Evolutionary conservation across 257 asterid species (phyloP).

Genomic region (Ilex asprella): DNA sequence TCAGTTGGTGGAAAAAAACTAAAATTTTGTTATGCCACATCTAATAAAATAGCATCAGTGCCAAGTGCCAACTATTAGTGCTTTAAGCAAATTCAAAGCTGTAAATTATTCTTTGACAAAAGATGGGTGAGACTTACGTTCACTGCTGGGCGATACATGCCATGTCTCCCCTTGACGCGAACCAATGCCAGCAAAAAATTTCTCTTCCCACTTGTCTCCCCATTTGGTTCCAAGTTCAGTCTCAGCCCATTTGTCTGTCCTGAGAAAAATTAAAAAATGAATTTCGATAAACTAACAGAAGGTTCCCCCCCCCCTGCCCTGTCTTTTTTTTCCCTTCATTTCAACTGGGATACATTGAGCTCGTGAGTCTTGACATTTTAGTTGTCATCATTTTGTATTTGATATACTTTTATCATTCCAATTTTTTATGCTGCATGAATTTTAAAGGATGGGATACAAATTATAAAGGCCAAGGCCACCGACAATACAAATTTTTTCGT

Average conservation of each 20-base stretch:
- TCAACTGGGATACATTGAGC: too few relatives aligned
- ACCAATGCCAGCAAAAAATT: slow-evolving; percentile 86
- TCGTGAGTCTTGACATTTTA: too few relatives aligned
- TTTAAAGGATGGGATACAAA: too few relatives aligned
- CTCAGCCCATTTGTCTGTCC: slow-evolving; percentile 99
- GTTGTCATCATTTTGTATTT: too few relatives aligned
- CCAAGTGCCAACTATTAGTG: too few relatives aligned
- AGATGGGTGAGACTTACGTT: slow-evolving; percentile 42
- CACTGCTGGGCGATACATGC: slow-evolving; percentile 71
- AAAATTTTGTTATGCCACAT: too few relatives aligned
- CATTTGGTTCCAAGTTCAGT: slow-evolving; percentile 95
- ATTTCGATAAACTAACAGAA: slow-evolving; percentile 5
- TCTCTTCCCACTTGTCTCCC: slow-evolving; percentile 99
- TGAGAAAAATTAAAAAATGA: slow-evolving; percentile 23
- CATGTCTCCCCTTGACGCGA: slow-evolving; percentile 99
- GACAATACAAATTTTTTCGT: too few relatives aligned
- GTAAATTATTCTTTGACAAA: neutral
- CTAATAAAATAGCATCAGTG: too few relatives aligned
- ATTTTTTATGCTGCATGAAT: too few relatives aligned
- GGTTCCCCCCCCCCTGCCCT: neutral
- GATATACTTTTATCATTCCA: too few relatives aligned
- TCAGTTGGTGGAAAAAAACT: too few relatives aligned
- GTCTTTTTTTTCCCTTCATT: neutral
- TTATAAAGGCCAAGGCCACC: too few relatives aligned
- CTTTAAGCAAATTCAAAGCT: slow-evolving; percentile 1